A percentile compares a stretch with the other conserved stretches of the same genome.
These are phyloP conservation scores for Penicillium steckii DNA, from an alignment of 495 filamentous ascomycete species.

Conservation along the genomic window DNA sequence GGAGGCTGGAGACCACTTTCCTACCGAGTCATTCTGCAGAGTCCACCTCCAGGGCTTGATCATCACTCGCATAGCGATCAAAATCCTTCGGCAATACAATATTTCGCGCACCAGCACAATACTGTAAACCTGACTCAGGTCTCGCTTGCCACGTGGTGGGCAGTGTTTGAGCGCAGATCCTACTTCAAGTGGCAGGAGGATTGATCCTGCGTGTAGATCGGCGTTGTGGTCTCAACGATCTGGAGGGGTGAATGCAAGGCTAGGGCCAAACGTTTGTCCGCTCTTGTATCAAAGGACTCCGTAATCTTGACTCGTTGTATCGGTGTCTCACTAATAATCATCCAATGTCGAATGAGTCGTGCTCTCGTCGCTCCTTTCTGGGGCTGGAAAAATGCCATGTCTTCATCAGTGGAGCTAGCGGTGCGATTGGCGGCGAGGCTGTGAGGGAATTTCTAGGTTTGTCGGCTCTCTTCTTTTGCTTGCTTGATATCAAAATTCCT, in stretches of 20 bases:
- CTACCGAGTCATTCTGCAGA: no score
- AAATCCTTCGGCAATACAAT: no score
- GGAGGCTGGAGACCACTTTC: no score
- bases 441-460: conserved; percentile 54
- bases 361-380: conserved; percentile 38
- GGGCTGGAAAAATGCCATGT: conserved; percentile 52
- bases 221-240: not conserved
- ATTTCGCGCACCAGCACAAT: no score
- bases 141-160: not conserved
- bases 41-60: no score
- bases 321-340: not conserved
- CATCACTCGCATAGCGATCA: no score
- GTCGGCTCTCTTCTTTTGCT: conserved; percentile 5
- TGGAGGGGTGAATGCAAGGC: not conserved
- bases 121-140: not conserved
- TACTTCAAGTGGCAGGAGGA: not conserved
- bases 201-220: conserved; percentile 1
- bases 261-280: not conserved
- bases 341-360: not conserved
- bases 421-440: conserved; percentile 49
- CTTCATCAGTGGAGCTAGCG: conserved; percentile 58
- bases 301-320: not conserved
- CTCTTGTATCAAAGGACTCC: no score
- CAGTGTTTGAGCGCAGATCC: not conserved
- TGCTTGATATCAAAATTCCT: not conserved